Percentiles rank a stretch among this genome's conserved stretches.
Conservation (phyloP, 1,284 basidiomycete species). For the Polyporus tsugae region DNA sequence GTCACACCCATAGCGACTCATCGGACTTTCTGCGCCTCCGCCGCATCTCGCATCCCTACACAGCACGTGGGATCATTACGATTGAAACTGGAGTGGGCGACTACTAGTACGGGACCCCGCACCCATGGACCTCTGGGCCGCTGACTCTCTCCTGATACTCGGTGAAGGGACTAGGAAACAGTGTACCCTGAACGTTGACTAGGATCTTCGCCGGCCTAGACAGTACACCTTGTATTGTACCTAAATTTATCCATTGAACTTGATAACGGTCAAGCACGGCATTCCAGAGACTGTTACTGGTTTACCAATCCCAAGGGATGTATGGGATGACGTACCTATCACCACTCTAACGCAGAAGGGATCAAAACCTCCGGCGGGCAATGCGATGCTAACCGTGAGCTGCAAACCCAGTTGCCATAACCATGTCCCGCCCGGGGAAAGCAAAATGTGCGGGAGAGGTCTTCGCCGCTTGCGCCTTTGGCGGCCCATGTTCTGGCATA, state of each 20-base stretch:
- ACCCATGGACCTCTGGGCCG: not conserved
- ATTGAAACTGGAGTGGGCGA: not conserved
- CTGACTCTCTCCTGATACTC: not conserved
- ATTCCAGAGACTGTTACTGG: not conserved
- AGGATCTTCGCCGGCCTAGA: not conserved
- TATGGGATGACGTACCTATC: not conserved
- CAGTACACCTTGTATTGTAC: not conserved
- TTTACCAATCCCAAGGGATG: not conserved
- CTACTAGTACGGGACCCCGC: not conserved
- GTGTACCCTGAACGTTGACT: not conserved
- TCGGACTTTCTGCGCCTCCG: slow-evolving; percentile 5
- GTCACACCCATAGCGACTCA: not conserved
- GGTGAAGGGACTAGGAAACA: not conserved
- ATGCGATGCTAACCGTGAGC: not conserved
- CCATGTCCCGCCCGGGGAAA: not conserved
- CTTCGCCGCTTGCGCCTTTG: not conserved
- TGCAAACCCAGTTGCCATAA: not conserved
- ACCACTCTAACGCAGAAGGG: not conserved
- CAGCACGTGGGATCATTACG: not conserved
- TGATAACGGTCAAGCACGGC: not conserved
- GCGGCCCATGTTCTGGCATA: not conserved
- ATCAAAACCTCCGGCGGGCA: not conserved
- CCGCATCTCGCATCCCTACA: not conserved
- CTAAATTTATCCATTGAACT: not conserved
- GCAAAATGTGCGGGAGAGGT: not conserved